phyloP scores from a whole-genome alignment of 345 rosid genomes.

The Xanthoceras sorbifolium region DNA sequence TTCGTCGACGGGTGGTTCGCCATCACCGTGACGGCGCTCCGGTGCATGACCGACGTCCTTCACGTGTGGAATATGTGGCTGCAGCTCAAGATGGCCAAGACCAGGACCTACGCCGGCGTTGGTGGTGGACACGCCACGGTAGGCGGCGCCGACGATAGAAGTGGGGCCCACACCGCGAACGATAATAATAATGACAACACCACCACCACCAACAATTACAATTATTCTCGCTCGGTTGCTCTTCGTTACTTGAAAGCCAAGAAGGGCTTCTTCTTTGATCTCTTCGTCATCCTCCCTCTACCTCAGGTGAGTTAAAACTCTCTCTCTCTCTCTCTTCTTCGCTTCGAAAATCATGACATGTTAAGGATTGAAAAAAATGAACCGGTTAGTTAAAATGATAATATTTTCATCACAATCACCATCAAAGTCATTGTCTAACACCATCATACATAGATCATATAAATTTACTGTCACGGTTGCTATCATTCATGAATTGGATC shows the following conservation, averaged over 20 bases:
- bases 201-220: neutral
- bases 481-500: no score
- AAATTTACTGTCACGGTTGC: no score
- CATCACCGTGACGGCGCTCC: slow-evolving; percentile 83
- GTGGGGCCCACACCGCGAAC: neutral
- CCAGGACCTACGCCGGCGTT: neutral
- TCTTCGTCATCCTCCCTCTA: slow-evolving; percentile 80
- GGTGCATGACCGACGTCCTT: slow-evolving; percentile 87
- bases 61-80: slow-evolving; percentile 94
- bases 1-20: slow-evolving; percentile 93
- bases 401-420: neutral
- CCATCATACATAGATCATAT: no score
- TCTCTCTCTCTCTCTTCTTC: neutral
- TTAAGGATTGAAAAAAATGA: neutral
- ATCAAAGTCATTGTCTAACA: neutral
- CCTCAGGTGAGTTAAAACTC: slow-evolving; percentile 61
- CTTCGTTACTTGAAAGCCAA: slow-evolving; percentile 52
- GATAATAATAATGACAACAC: no score
- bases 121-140: slow-evolving; percentile 17
- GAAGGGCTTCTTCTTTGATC: slow-evolving; percentile 80
- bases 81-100: slow-evolving; percentile 63
- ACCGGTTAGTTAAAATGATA: no score
- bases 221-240: slow-evolving; percentile 27
- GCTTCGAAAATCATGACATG: no score
- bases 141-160: neutral